Base-by-base conservation (phyloP, 768 basidiomycete genomes). In the Mycena filopes region DNA sequence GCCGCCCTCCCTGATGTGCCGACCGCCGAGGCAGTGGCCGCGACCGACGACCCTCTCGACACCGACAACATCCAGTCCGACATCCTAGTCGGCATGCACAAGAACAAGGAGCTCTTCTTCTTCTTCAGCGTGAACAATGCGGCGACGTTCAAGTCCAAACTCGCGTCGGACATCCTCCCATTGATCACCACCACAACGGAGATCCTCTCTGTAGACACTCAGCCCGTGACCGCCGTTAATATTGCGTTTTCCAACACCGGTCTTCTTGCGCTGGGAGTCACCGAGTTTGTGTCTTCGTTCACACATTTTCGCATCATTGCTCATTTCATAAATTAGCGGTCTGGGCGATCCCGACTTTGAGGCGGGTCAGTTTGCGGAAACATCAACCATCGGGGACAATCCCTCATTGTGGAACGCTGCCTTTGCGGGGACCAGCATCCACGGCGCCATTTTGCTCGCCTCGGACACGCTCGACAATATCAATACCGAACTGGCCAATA, bases 171-270 rank as follows among this genome's bases (percentile, higher is more conserved):
- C 23, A 74, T 74, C 25, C 28, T 66, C 13, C 66, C 70, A 12
- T 46, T 73, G 40, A 70, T 73, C 45, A 74, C 73, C 7, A 49
- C 67, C 8, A 73, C 72, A 12, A 65, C 65, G 20, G 67, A 73
- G 31, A 60, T 73, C 40, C 55, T 71, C 8, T 46, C 63, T 15
- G 62, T 63, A 11, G 46, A 60, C 28, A 70, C 70, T 18, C 72
- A 72, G 33, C 73, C 71, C 1, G n/a, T 71, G 8, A 72, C 73
- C 9, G 70, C 69, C 10, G 69, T 73, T 13, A 74, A 74, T 48
- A 36, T 74, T 18, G 73, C 73, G 2, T 74, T 74, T 31, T 71
- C 72, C 3, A 55, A 69, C 20, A 56, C 63, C 0, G 73, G 73
- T 8, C 60, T 74, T 1, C 33, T 38, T 8, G 33, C 67, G 18